Base-by-base conservation (phyloP, 2,329 filamentous ascomycete species). In the Arthrobotrys iridis region DNA sequence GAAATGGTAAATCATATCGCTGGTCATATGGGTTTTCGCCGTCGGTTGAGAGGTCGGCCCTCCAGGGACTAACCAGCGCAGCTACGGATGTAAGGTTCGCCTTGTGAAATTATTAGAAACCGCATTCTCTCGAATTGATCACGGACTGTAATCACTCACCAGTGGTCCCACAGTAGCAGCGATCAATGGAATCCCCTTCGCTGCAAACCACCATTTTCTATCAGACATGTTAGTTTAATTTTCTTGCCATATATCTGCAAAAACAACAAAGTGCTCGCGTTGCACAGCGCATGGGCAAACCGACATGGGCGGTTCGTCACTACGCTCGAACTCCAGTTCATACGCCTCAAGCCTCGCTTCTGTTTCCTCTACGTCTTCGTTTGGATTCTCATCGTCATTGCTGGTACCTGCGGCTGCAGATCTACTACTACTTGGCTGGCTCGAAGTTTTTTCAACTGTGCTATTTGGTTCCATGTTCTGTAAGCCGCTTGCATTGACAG, bases 31-130 rank as follows among this genome's bases (percentile, higher is more conserved):
- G 87, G 13, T 84, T 78, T 77, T 88, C 89, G 0, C 85, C 83
- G 0, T 84, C 83, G 0, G 85, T 84, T 0, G 81, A 80, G 55
- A 84, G 82, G 55, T 85, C 84, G 79, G 90, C 87, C 68, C 91
- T 86, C 93, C 93, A 97, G 22, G 88, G 88, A 33, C 89, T 89
- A 0, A 92, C 91, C n/a, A 97, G 85, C 3, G 93, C 92, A 74
- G 91, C 93, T 70, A 97, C 93, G 64, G 91, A 93, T 82, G 95
- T 91, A 30, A 95, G 89, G 68, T 93, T 96, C 2, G 93, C 71
- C 71, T 75, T 11, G 4, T 50, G 30, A 13, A 11, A 28, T 26
- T 26, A 37, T 62, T 3, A 67, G 48, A 28, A 37, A n/a, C 2
- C 15, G 24, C 37, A 8, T 20, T 1, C 2, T 18, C 1, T 43